These are phyloP conservation scores for Strobilomyces confusus DNA, from an alignment of 768 basidiomycete genomes.

Conservation along the genomic window DNA sequence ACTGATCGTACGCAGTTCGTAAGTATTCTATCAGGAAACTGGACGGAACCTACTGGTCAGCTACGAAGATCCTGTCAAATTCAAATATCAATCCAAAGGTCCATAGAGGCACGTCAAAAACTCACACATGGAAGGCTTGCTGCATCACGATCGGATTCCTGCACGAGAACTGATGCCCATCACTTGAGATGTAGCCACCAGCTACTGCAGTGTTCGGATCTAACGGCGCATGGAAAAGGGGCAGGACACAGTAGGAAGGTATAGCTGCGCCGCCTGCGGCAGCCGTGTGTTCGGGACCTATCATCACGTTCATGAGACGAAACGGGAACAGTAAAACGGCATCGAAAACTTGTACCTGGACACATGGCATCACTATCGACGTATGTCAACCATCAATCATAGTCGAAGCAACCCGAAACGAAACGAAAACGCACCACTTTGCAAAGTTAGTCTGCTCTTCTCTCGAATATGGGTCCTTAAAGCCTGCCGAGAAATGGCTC, in stretches of 20 bases:
- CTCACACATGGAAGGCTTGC: conserved; percentile 60
- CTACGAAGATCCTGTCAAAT: conserved; percentile 45
- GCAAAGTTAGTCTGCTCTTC: conserved; percentile 52
- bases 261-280: conserved; percentile 37
- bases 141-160: conserved; percentile 49
- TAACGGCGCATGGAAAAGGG: conserved; percentile 46
- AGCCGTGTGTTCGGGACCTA: conserved; percentile 49
- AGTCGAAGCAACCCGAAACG: not conserved
- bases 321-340: not conserved
- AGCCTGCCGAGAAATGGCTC: conserved; percentile 33
- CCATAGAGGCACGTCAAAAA: not conserved
- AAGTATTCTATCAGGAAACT: not conserved
- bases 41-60: conserved; percentile 38
- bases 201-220: conserved; percentile 24
- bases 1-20: conserved; percentile 23
- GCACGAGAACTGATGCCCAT: conserved; percentile 55
- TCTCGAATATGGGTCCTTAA: conserved; percentile 61
- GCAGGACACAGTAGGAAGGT: conserved; percentile 52
- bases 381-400: not conserved
- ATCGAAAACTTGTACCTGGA: conserved; percentile 32
- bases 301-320: not conserved
- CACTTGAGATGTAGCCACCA: conserved; percentile 49
- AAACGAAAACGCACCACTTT: conserved; percentile 41
- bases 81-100: not conserved
- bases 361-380: conserved; percentile 47